These are phyloP conservation scores for Globisporangium emineosum DNA, from an alignment of 352 stramenopile species.

Conservation along the genomic window DNA sequence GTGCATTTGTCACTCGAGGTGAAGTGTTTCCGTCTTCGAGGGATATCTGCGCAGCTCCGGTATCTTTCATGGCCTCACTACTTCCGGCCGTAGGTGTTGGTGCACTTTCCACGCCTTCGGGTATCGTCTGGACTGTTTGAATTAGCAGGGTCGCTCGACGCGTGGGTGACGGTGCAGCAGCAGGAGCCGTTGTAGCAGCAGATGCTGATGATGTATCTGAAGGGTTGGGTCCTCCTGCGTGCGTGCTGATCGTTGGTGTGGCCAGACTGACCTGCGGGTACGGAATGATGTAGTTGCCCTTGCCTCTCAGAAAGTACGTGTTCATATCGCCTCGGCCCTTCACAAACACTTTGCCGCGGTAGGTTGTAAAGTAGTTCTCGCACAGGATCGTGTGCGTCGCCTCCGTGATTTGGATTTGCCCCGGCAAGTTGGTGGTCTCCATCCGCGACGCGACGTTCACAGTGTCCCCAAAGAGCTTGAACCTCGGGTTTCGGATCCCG, in stretches of 20 bases:
- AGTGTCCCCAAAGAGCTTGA: constrained; percentile 87
- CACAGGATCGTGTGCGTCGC: constrained; percentile 61
- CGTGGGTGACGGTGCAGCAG: not conserved
- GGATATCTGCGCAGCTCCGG: not conserved
- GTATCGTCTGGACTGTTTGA: constrained; percentile 20
- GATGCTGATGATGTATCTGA: not conserved
- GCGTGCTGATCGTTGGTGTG: not conserved
- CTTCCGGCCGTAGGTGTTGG: constrained; percentile 4
- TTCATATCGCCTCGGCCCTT: constrained; percentile 83
- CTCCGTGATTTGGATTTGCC: constrained; percentile 82
- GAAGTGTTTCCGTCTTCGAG: not conserved
- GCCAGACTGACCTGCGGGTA: constrained; percentile 25
- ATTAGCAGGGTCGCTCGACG: constrained; percentile 11
- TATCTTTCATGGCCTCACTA: not conserved
- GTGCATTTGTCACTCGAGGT: constrained; percentile 18
- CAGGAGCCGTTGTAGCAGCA: not conserved
- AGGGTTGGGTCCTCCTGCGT: not conserved
- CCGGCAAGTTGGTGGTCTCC: constrained; percentile 77
- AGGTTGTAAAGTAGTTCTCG: constrained; percentile 64
- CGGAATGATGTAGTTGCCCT: constrained; percentile 54
- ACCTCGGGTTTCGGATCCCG: constrained; percentile 77
- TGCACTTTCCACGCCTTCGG: constrained; percentile 11
- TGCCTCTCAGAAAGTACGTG: constrained; percentile 75
- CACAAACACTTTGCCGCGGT: constrained; percentile 75
- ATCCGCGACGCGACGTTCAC: constrained; percentile 86